These are phyloP conservation scores for Pulveroboletus ravenelii DNA, from an alignment of 768 basidiomycete species.

Conservation along the genomic window DNA sequence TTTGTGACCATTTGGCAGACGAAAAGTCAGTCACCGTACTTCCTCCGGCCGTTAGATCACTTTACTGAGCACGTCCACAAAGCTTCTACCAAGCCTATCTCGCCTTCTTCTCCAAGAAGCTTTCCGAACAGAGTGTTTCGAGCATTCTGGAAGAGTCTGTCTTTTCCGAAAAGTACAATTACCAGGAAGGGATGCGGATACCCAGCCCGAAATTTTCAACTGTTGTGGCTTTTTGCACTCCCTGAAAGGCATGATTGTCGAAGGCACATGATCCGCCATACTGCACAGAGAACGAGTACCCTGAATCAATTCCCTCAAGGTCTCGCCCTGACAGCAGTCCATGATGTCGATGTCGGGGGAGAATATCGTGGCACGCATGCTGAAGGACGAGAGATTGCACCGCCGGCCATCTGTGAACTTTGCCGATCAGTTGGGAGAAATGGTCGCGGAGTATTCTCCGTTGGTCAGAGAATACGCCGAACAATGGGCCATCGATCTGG, in stretches of 20 bases:
- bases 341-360: slow-evolving; percentile 32
- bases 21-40: slow-evolving; percentile 17
- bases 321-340: slow-evolving; percentile 9
- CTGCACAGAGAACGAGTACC: background rate
- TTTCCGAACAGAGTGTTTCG: slow-evolving; percentile 15
- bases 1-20: slow-evolving; percentile 22
- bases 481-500: slow-evolving; percentile 41
- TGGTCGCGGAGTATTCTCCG: background rate
- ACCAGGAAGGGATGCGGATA: slow-evolving; percentile 4
- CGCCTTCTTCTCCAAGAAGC: slow-evolving; percentile 20
- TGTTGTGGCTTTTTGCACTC: slow-evolving; percentile 57
- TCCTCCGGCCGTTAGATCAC: background rate
- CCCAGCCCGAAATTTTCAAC: slow-evolving; percentile 50
- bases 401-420: slow-evolving; percentile 10
- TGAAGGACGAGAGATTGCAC: slow-evolving; percentile 39
- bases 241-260: slow-evolving; percentile 54
- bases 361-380: slow-evolving; percentile 46
- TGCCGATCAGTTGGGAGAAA: slow-evolving; percentile 15
- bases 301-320: slow-evolving; percentile 8
- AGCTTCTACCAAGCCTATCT: slow-evolving; percentile 29
- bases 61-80: background rate
- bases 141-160: slow-evolving; percentile 24
- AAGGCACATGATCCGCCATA: slow-evolving; percentile 39
- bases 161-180: slow-evolving; percentile 30
- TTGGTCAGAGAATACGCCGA: slow-evolving; percentile 23